A percentile compares a stretch with the other conserved stretches of the same genome.
Conservation (phyloP, 495 filamentous ascomycete species). For the Podospora bellae-mahoneyi region DNA sequence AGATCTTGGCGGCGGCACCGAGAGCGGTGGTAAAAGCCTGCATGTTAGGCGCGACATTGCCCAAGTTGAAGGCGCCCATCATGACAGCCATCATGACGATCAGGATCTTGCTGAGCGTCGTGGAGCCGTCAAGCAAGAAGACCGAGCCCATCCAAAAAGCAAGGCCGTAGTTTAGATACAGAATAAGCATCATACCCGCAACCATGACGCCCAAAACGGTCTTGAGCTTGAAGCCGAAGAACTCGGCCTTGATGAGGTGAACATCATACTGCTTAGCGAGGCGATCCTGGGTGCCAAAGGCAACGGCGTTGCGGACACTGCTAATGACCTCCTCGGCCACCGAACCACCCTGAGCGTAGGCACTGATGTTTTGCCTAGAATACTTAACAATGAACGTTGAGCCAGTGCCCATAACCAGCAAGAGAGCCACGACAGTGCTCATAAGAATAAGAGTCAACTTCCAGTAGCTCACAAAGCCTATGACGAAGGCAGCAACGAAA, state of each 20-base stretch:
- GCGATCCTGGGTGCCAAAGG: slow-evolving; percentile 88
- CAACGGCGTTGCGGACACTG: slow-evolving; percentile 87
- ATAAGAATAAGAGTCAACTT: slow-evolving; percentile 78
- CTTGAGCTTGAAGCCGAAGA: slow-evolving; percentile 73
- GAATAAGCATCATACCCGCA: slow-evolving; percentile 71
- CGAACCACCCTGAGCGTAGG: slow-evolving; percentile 80
- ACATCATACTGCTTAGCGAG: slow-evolving; percentile 78
- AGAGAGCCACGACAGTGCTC: slow-evolving; percentile 70
- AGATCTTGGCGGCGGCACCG: slow-evolving; percentile 87
- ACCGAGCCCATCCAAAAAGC: slow-evolving; percentile 93
- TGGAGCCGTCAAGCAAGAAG: slow-evolving; percentile 66
- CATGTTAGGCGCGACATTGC: slow-evolving; percentile 80
- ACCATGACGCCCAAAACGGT: slow-evolving; percentile 70
- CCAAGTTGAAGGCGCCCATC: slow-evolving; percentile 86
- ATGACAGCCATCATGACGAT: slow-evolving; percentile 87
- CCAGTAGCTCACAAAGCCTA: slow-evolving; percentile 83
- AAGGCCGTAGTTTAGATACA: slow-evolving; percentile 87
- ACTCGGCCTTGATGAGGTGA: slow-evolving; percentile 69
- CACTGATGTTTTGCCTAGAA: slow-evolving; percentile 69
- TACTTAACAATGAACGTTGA: slow-evolving; percentile 74
- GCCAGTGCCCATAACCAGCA: slow-evolving; percentile 68
- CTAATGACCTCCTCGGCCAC: slow-evolving; percentile 94
- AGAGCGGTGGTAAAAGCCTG: slow-evolving; percentile 73
- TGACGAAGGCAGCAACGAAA: slow-evolving; percentile 84
- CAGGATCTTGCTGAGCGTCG: slow-evolving; percentile 54